Base-by-base conservation (phyloP, 225 moss, liverwort and hornwort species). In the Bryoerythrophyllum caledonicum region DNA sequence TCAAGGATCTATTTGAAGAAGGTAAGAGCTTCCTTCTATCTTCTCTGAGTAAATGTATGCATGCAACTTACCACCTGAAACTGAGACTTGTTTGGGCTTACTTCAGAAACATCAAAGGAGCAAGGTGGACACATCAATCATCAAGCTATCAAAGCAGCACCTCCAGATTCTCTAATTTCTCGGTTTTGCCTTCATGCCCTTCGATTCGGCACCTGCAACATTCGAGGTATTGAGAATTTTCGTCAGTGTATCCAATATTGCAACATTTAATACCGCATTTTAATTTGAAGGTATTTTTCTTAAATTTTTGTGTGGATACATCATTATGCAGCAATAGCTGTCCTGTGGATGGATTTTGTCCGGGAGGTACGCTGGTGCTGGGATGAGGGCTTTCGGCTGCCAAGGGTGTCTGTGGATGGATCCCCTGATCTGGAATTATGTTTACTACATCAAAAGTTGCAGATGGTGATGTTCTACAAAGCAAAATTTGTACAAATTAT, bases 1-100 rank as follows among this genome's bases (percentile, higher is more conserved):
- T 94, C 30, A 97, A 94, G 88, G 97, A 97, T 80, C 83, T 94
- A 20, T 94, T 97, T 75, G 90, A 94, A 57, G 89, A 87, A 85
- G 91, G 94, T 94, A 85, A 63, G 84, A 64, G 25, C 35, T 78
- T 78, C 53, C 7, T 68, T 65, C 60, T 65, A 38, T 38, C 38
- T 38, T 38, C 38, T 8, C 38, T 38, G 38, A 38, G 38, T 38
- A 38, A 38, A 38, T 34, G 34, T 34, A 34, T 34, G 34, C 34
- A 38, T 38, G 38, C 10, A 38, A 38, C 38, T 38, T 38, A 38
- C 38, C 38, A 38, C 38, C 69, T 80, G 64, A 76, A 53, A 80
- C 15, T 46, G 57, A 20, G 14, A 55, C 41, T 32, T 65, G 26
- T 67, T 38, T 74, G 80, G 63, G 21, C 32, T 75, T 67, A 20